phyloP scores from a whole-genome alignment of 2,329 filamentous ascomycete species.

The Paraphaeosphaeria sporulosa region DNA sequence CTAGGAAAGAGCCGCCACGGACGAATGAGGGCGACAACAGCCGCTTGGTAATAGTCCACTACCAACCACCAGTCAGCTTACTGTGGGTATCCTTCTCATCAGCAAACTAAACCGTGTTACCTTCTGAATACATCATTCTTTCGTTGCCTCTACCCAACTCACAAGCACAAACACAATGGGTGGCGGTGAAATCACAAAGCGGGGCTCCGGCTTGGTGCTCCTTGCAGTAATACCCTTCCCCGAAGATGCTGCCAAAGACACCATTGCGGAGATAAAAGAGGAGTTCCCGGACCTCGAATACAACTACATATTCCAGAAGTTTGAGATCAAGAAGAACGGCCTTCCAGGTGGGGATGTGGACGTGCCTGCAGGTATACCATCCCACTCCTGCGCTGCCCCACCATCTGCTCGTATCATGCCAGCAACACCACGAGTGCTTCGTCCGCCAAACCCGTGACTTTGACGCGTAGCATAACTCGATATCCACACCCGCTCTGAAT shows the following conservation, averaged over 20 bases:
- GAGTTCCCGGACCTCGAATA: conserved; percentile 43
- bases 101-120: background rate
- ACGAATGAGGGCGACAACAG: background rate
- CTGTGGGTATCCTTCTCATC: background rate
- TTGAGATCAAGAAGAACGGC: conserved; percentile 44
- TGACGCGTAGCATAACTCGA: conserved; percentile 17
- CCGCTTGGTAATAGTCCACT: background rate
- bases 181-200: conserved; percentile 47
- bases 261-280: conserved; percentile 34
- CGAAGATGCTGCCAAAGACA: conserved; percentile 28
- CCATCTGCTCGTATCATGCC: background rate
- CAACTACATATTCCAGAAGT: conserved; percentile 34
- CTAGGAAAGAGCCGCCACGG: background rate
- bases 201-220: conserved; percentile 47
- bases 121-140: background rate
- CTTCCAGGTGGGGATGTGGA: conserved; percentile 43
- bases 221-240: conserved; percentile 54
- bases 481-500: conserved; percentile 10
- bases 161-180: conserved; percentile 50
- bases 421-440: background rate
- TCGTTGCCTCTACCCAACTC: background rate
- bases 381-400: background rate
- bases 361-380: conserved; percentile 52
- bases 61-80: background rate
- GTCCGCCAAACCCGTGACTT: conserved; percentile 12